phyloP scores from a whole-genome alignment of 306 rosid species.

The Vigna reflexopilosa region DNA sequence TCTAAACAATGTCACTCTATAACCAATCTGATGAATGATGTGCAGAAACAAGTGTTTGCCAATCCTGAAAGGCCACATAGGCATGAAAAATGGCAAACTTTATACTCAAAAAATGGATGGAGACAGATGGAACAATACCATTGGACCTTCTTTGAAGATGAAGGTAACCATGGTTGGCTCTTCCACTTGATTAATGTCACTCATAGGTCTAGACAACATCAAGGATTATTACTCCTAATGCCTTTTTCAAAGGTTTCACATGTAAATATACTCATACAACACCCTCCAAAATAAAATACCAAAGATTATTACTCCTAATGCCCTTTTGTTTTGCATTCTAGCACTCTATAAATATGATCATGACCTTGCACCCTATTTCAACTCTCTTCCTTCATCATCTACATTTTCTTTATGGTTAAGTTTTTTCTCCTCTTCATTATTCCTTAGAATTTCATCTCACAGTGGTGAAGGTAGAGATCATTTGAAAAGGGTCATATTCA shows the following conservation, averaged over 20 bases:
- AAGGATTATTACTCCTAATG: slow-evolving; percentile 50
- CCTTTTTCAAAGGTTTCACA: slow-evolving; percentile 54
- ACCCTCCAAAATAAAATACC: slow-evolving; percentile 46
- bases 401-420: slow-evolving; percentile 1
- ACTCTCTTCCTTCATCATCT: slow-evolving; percentile 21
- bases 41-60: slow-evolving; percentile 36
- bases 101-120: not conserved
- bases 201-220: slow-evolving; percentile 35
- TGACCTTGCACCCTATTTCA: slow-evolving; percentile 37
- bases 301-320: not conserved
- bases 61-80: slow-evolving; percentile 43
- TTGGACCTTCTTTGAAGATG: slow-evolving; percentile 46
- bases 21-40: slow-evolving; percentile 8
- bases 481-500: not conserved
- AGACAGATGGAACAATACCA: slow-evolving; percentile 42
- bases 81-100: slow-evolving; percentile 3
- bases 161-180: slow-evolving; percentile 37
- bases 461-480: not conserved
- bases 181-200: slow-evolving; percentile 29
- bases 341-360: slow-evolving; percentile 39
- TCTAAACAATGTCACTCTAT: slow-evolving; percentile 22
- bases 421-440: not conserved
- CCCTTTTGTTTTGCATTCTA: not conserved
- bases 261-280: slow-evolving; percentile 52
- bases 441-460: not conserved